Evolutionary conservation across 129 eudicot genomes (phyloP), one percentile per base, ranked within the genome.

Genomic region (Oenanthe sinensis): DNA sequence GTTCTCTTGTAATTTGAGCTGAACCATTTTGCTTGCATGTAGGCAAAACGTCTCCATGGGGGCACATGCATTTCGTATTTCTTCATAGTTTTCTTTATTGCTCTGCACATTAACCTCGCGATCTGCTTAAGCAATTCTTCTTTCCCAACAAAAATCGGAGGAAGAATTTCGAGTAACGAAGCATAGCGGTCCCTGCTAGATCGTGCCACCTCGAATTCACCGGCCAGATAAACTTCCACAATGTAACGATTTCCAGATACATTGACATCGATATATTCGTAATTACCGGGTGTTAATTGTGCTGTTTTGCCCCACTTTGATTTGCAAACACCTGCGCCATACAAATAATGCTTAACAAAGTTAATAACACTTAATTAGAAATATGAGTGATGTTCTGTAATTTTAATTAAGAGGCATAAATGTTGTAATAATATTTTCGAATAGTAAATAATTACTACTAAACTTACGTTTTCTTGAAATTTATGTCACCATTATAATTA

Each of bases 221-320:
- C 87, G 11, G 87, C 82, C 4, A 89, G 78, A 39, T 73, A 86
- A 44, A 87, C 58, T 33, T 86, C 88, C 16, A 95, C 37, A 20
- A 92, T 83, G 88, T 88, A 91, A 30, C 97, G 90, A 45, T 46
- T 77, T 45, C 85, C 85, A 1, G 45, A 76, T 2, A 81, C 69
- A 4, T 79, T 89, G 1, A 95, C 83, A 71, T 95, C 99, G 7
- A 95, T 65, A 82, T 91, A 95, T 75, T 95, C 94, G 77, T 91
- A 85, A 68, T 81, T 73, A 7, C 99, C 99, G 0, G 96, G 78
- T 6, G 85, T 87, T 70, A 71, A 77, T 33, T 81, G 76, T 8
- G 90, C 91, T 20, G 70, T 85, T 83, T 86, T 91, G 75, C 90
- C 96, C 99, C 99, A 95, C 81, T 88, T 87, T 6, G 96, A 95